A percentile compares a stretch with the other conserved stretches of the same genome.
Evolutionary conservation across 2,329 filamentous ascomycete species (phyloP).

Genomic region (Fusarium domesticum): DNA sequence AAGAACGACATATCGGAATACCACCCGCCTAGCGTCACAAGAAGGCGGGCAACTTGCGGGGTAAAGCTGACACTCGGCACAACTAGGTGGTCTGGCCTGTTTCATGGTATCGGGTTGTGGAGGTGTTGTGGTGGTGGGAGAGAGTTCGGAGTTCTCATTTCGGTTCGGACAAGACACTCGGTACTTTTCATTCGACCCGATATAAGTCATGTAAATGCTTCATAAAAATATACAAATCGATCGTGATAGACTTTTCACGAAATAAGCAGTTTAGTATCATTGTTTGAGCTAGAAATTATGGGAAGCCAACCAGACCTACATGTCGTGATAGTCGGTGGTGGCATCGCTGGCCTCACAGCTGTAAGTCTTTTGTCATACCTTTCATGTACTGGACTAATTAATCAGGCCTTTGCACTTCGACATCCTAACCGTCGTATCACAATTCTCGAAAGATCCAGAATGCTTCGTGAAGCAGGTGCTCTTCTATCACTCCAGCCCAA

Average conservation of each 20-base stretch:
- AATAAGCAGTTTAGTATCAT: too few relatives aligned
- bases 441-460: conserved; percentile 21
- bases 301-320: conserved; percentile 20
- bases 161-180: neutral
- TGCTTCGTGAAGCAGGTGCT: conserved; percentile 22
- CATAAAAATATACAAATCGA: neutral
- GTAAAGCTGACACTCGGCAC: neutral
- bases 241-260: too few relatives aligned
- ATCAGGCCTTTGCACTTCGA: conserved; percentile 13
- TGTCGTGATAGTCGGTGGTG: conserved; percentile 21
- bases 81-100: neutral
- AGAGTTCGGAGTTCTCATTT: neutral
- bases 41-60: neutral
- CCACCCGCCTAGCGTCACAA: too few relatives aligned
- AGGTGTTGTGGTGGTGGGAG: neutral
- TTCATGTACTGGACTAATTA: neutral
- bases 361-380: conserved; percentile 3
- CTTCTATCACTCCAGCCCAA: conserved; percentile 22
- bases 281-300: too few relatives aligned
- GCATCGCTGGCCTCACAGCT: conserved; percentile 19
- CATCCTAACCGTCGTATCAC: conserved; percentile 18
- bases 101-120: neutral
- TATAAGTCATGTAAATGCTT: neutral
- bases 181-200: neutral
- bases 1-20: too few relatives aligned